Evolutionary conservation across 176 grass and related monocot genomes (phyloP).

Genomic region (Chloris gayana): DNA sequence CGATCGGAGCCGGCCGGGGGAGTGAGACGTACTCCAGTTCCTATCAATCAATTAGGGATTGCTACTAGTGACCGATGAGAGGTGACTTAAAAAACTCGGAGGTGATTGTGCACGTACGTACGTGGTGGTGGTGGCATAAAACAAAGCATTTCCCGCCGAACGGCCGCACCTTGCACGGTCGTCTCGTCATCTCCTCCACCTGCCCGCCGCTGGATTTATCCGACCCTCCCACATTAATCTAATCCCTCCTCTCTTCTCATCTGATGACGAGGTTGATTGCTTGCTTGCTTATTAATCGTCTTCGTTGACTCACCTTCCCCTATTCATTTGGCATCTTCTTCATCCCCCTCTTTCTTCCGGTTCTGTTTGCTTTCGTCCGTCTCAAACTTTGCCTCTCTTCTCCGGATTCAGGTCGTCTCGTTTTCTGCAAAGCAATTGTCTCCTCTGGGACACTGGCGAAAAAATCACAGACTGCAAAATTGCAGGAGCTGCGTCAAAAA

Average conservation of each 20-base stretch:
- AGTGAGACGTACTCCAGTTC: neutral
- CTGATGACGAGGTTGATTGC: neutral
- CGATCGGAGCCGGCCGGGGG: neutral
- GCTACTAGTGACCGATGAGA: neutral
- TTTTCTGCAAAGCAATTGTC: neutral
- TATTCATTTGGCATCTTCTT: neutral
- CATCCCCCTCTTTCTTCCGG: neutral
- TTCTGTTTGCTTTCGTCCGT: neutral
- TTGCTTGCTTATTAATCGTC: neutral
- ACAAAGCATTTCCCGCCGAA: conserved; percentile 92
- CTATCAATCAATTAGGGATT: neutral
- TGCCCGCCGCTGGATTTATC: conserved; percentile 34
- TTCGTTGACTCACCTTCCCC: neutral
- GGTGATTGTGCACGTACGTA: conserved; percentile 30
- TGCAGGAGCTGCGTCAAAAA: conserved; percentile 12
- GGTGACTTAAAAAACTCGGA: neutral
- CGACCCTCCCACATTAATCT: neutral
- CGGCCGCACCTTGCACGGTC: conserved; percentile 52
- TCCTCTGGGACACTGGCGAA: neutral
- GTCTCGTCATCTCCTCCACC: conserved; percentile 14
- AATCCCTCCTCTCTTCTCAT: neutral
- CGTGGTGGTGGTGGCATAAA: conserved; percentile 44
- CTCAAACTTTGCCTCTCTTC: neutral
- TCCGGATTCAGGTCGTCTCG: conserved; percentile 24
- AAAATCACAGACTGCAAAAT: neutral